Base-by-base conservation (phyloP, 2,329 filamentous ascomycete genomes). In the Colletotrichum sp. region DNA sequence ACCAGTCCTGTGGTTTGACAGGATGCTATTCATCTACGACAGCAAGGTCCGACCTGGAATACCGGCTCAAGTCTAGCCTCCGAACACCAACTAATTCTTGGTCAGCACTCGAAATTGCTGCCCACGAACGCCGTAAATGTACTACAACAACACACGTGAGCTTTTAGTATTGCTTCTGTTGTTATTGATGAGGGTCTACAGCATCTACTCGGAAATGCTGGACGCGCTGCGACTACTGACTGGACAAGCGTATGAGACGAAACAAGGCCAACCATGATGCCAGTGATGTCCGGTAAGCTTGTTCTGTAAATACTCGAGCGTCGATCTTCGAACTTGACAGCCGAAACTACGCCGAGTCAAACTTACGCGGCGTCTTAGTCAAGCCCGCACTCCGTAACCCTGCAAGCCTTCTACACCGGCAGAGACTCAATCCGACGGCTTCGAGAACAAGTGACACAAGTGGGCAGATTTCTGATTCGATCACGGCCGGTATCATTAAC, bases 81-180 rank as follows among this genome's bases (percentile, higher is more conserved):
- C 43, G n/a, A 52, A 52, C 43, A 52, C n/a, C n/a, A 21, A 13
- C n/a, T 52, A 13, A 0, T 52, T 52, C n/a, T 21, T 52, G 43
- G 10, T 13, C n/a, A 52, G n/a, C 0, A 52, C n/a, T 52, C 38
- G 2, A 0, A 8, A 52, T 52, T 52, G 18, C n/a, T 52, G n/a
- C n/a, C 43, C 43, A 52, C 43, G 2, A 52, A 13, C 43, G 43
- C 43, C 43, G 43, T 21, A 52, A 13, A 52, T 48, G 10, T 8
- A 52, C n/a, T 21, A 13, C n/a, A 52, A 21, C 10, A 52, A 21
- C 10, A 0, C 10, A 52, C 10, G 10, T 13, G 43, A 13, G 43
- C 43, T 52, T 52, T 5, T 0, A 52, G 10, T 52, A 13, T 0
- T 0, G n/a, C 43, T 1, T 52, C 43, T 52, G 3, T 3, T 21